Conservation (phyloP, 345 rosid genomes). For the Lepidium africanum region DNA sequence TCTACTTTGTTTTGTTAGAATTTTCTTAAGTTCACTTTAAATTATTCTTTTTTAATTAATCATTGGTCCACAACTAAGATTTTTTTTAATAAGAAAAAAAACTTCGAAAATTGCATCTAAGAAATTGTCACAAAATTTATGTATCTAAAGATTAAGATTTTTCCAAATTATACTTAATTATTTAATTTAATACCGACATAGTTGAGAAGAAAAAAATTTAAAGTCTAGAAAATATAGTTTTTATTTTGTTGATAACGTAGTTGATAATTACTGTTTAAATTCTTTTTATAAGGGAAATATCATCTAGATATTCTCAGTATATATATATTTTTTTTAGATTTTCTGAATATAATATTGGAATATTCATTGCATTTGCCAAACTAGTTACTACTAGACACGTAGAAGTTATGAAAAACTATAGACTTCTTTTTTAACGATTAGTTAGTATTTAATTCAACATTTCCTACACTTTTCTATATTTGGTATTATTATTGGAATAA, state of each 20-base stretch:
- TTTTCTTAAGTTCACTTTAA: constrained; percentile 7
- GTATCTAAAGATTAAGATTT: background rate
- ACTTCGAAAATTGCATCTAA: background rate
- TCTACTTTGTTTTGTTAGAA: background rate
- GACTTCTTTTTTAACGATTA: background rate
- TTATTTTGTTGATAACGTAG: background rate
- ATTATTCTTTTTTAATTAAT: background rate
- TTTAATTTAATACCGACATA: background rate
- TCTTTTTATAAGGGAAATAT: background rate
- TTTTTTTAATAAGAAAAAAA: no score
- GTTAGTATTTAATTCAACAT: background rate
- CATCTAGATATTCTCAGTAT: background rate
- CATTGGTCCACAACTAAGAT: background rate
- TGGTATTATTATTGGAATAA: background rate
- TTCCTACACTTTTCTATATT: background rate
- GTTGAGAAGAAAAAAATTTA: background rate
- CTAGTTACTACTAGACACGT: constrained; percentile 9
- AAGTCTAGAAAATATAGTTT: background rate
- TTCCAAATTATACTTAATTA: background rate
- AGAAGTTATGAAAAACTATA: background rate
- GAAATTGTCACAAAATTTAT: background rate
- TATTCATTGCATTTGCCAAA: constrained; percentile 5
- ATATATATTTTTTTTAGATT: no score
- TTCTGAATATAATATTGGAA: no score
- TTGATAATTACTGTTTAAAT: constrained; percentile 1